Base-by-base conservation (phyloP, 2,329 filamentous ascomycete species). In the Sclerotinia borealis region DNA sequence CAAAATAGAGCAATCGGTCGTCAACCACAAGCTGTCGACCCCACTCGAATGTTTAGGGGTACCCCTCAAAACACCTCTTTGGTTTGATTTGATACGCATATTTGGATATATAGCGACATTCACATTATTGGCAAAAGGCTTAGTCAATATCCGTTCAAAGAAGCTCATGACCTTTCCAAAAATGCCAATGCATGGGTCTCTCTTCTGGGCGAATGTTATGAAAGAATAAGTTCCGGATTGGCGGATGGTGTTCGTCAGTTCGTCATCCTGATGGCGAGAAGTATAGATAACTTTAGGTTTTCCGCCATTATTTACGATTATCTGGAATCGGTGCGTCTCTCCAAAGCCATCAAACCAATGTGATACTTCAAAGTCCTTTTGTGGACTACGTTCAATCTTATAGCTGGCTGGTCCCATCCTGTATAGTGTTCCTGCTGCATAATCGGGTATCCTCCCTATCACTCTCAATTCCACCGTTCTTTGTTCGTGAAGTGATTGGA, bases 311-410 rank as follows among this genome's bases (percentile, higher is more conserved):
- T 49, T 19, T 9, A 29, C 9, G 29, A 60, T 50, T 9, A 49
- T 29, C 63, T 91, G 81, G 72, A 93, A 93, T 37, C 84, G 85
- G 75, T 93, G 90, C 1, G 85, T 79, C 62, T 90, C 83, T 4
- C 85, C 82, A 64, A 92, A 85, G 4, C 88, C 89, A 72, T 95
- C 91, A n/a, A n/a, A n/a, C n/a, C n/a, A n/a, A n/a, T n/a, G n/a
- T 36, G 43, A 37, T 80, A 2, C 83, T 75, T 0, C 84, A 85
- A 49, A 77, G 25, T 19, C 19, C 19, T 50, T 50, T 19, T 31
- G 22, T 3, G 11, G 13, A 15, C 29, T 31, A 15, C 22, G 47
- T 10, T 15, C 7, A 22, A 50, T 73, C n/a, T 86, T 79, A 3
- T 92, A 76, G 43, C 82, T 81, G 73, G 83, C 89, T 0, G 90